Base-by-base conservation (phyloP, 345 rosid genomes). In the Eucalyptus cloeziana region DNA sequence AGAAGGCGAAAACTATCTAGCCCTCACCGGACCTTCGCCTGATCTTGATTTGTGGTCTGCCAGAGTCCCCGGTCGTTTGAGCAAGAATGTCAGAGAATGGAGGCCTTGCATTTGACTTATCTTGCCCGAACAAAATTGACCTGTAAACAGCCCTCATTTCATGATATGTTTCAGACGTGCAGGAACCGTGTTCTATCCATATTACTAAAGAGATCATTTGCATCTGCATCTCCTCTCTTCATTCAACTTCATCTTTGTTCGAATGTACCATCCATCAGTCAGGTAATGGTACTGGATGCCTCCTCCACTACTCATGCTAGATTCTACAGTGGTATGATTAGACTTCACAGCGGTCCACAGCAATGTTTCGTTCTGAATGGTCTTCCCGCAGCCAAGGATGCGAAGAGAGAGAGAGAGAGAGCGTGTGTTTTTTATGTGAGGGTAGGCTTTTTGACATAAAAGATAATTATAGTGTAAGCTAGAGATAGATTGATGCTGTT, bases 21-120 rank as follows among this genome's bases (percentile, higher is more conserved):
- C 96, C 7, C 89, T 96, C 60, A 96, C 99, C 4, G 97, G 98
- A 87, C 95, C 93, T 60, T 86, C 90, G 54, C 98, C 98, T 43
- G 97, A 97, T 92, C 90, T 94, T 76, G 89, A 85, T 71, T 90
- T 88, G 49, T 97, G 99, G 99, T 93, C 97, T 87, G 91, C 90
- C 24, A 51, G 40, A 49, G 93, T 97, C 71, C 97, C 99, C 31
- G 85, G 43, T 37, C 92, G 71, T 83, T 91, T 96, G 93, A 92
- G 93, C 62, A 93, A 93, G 86, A 25, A 88, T 86, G 97, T 97
- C 64, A 92, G 91, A 90, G 92, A 91, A 86, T 97, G 99, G 99
- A 96, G 89, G 90, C 93, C 93, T 22, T 95, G 95, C 49, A 47
- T 37, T 44, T 64, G 85, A 87, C 22, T 17, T 56, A 17, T 51